Evolutionary conservation across 257 asterid genomes (phyloP).

Genomic region (Mitragyna speciosa): DNA sequence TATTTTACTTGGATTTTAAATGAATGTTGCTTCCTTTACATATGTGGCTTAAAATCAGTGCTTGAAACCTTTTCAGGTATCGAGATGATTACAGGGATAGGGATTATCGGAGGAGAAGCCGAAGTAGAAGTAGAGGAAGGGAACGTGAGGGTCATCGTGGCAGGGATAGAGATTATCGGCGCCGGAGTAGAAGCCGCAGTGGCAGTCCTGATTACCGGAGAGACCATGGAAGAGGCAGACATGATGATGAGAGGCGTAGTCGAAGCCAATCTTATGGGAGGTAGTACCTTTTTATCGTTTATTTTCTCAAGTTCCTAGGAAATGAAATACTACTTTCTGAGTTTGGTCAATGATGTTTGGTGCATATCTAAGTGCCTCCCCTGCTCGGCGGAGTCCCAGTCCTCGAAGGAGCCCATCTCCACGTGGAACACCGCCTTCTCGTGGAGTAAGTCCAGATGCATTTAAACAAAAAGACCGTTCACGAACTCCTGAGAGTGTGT

Average conservation of each 20-base stretch:
- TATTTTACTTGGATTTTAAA: background rate
- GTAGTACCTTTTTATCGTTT: slow-evolving; percentile 26
- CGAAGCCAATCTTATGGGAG: slow-evolving; percentile 75
- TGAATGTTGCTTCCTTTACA: background rate
- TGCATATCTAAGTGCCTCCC: slow-evolving; percentile 61
- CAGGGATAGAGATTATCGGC: slow-evolving; percentile 57
- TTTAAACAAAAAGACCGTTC: slow-evolving; percentile 49
- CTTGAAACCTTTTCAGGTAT: slow-evolving; percentile 25
- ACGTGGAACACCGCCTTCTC: slow-evolving; percentile 48
- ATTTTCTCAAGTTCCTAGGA: background rate
- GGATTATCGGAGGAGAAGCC: slow-evolving; percentile 70
- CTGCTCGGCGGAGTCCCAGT: slow-evolving; percentile 66
- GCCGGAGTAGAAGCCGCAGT: slow-evolving; percentile 63
- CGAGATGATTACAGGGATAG: slow-evolving; percentile 60
- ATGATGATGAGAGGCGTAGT: slow-evolving; percentile 70
- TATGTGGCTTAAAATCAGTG: background rate
- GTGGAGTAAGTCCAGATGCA: slow-evolving; percentile 66
- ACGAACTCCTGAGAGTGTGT: slow-evolving; percentile 59
- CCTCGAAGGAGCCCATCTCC: slow-evolving; percentile 79
- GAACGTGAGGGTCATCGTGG: slow-evolving; percentile 68
- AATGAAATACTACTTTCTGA: background rate
- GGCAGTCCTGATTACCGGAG: slow-evolving; percentile 61
- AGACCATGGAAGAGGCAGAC: slow-evolving; percentile 75
- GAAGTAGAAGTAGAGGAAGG: slow-evolving; percentile 55
- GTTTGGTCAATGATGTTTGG: background rate